A percentile compares a stretch with the other conserved stretches of the same genome.
Conservation (phyloP, 768 basidiomycete species). For the Suillus spraguei region DNA sequence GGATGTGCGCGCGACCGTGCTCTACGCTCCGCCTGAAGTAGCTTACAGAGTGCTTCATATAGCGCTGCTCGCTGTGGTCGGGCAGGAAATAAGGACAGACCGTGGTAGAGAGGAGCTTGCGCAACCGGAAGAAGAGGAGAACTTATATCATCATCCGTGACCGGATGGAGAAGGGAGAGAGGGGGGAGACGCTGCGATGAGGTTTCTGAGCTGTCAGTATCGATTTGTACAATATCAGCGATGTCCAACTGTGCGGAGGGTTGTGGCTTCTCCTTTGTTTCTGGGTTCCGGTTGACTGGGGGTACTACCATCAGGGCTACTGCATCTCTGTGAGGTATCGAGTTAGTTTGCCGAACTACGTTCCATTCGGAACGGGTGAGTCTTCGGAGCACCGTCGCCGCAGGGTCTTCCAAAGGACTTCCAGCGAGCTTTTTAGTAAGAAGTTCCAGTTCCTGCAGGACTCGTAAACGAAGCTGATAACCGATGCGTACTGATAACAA, state of each 20-base stretch:
- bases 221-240: neutral
- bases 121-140: constrained; percentile 33
- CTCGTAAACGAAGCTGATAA: constrained; percentile 69
- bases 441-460: constrained; percentile 75
- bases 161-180: constrained; percentile 27
- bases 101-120: constrained; percentile 69
- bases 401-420: constrained; percentile 19
- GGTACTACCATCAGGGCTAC: constrained; percentile 73
- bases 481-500: constrained; percentile 56
- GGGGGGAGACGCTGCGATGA: constrained; percentile 21
- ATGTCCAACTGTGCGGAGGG: constrained; percentile 30
- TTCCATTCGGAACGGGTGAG: constrained; percentile 66
- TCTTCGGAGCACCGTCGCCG: constrained; percentile 55
- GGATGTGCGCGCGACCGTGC: constrained; percentile 20
- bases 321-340: constrained; percentile 53
- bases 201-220: neutral
- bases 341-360: constrained; percentile 45
- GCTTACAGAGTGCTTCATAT: constrained; percentile 45
- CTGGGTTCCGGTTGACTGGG: constrained; percentile 57
- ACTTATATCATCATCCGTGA: constrained; percentile 14
- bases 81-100: constrained; percentile 63
- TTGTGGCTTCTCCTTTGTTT: constrained; percentile 45
- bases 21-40: constrained; percentile 51
- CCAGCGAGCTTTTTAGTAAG: constrained; percentile 47
- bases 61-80: constrained; percentile 62